A percentile compares a stretch with the other conserved stretches of the same genome.
phyloP scores from a whole-genome alignment of 106 monocot species.

The Apostasia shenzhenica region DNA sequence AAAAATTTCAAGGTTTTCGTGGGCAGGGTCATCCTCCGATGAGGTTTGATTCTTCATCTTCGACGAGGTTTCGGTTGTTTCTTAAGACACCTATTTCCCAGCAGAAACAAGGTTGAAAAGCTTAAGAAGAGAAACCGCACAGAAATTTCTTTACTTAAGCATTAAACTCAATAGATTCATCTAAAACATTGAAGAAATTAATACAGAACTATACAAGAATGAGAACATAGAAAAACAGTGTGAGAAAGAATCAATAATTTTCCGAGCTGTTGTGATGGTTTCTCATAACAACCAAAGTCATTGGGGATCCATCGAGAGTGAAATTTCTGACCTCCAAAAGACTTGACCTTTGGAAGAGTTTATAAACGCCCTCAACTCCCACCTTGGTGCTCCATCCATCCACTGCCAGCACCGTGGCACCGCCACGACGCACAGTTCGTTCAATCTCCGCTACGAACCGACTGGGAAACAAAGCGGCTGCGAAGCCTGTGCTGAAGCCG shows the following conservation, averaged over 20 bases:
- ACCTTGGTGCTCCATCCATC: slow-evolving; percentile 4
- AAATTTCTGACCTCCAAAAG: slow-evolving; percentile 39
- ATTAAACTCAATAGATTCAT: background rate
- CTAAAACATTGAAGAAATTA: slow-evolving; percentile 3
- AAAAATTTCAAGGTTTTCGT: no score
- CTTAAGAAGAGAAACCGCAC: background rate
- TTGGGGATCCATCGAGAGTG: slow-evolving; percentile 31
- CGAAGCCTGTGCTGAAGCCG: slow-evolving; percentile 51
- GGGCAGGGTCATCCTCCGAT: no score
- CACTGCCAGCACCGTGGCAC: slow-evolving; percentile 39
- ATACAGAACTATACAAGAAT: background rate
- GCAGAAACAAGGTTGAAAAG: background rate
- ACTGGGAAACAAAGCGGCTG: slow-evolving; percentile 56
- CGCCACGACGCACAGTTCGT: slow-evolving; percentile 54
- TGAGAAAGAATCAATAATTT: background rate
- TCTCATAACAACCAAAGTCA: slow-evolving; percentile 41
- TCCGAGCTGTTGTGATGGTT: slow-evolving; percentile 8
- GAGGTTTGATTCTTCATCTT: no score
- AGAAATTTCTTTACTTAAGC: background rate
- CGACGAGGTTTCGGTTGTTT: no score
- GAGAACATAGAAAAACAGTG: background rate
- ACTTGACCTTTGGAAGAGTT: slow-evolving; percentile 38
- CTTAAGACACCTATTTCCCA: no score
- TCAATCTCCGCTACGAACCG: slow-evolving; percentile 75
- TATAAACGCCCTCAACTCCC: slow-evolving; percentile 23